Base-by-base conservation (phyloP, 306 rosid genomes). In the Boehmeria nivea region DNA sequence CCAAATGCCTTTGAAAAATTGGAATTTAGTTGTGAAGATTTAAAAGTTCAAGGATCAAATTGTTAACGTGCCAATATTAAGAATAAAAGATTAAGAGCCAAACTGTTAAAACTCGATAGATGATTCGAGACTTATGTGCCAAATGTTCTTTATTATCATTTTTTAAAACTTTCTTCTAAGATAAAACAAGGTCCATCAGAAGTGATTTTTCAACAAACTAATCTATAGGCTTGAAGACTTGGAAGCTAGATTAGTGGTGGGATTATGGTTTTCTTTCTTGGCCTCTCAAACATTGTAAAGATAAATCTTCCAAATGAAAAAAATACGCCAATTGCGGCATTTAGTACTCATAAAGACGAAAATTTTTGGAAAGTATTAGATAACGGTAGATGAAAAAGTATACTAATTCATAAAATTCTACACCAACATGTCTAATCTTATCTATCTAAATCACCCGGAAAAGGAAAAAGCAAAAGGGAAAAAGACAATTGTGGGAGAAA, bases 241-340 rank as follows among this genome's bases (percentile, higher is more conserved):
- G 33, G 10, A 39, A 58, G 51, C 45, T 31, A 13, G 14, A 39
- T 42, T n/a, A 38, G 28, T 40, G 53, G 69, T 46, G 27, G 60
- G 47, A 50, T 18, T 34, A 57, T 16, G 28, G 17, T 38, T 25
- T 12, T n/a, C 20, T 54, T 53, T n/a, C n/a, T 31, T 21, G 50
- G 50, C 23, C 22, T 13, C n/a, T n/a, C n/a, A n/a, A n/a, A n/a
- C n/a, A n/a, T n/a, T n/a, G n/a, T n/a, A n/a, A n/a, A n/a, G n/a
- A n/a, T n/a, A n/a, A n/a, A 4, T 57, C 33, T 38, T 15, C 23
- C 23, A 31, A 33, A 53, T n/a, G 43, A 33, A 23, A 54, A n/a
- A 18, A 43, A 48, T 54, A 53, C 68, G 54, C 48, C 57, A 60
- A 60, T 72, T 72, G 56, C 72, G 72, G 59, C 67, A 44, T 39